phyloP scores from a whole-genome alignment of 805 yeast genomes.

The Kluyveromyces siamensis region DNA sequence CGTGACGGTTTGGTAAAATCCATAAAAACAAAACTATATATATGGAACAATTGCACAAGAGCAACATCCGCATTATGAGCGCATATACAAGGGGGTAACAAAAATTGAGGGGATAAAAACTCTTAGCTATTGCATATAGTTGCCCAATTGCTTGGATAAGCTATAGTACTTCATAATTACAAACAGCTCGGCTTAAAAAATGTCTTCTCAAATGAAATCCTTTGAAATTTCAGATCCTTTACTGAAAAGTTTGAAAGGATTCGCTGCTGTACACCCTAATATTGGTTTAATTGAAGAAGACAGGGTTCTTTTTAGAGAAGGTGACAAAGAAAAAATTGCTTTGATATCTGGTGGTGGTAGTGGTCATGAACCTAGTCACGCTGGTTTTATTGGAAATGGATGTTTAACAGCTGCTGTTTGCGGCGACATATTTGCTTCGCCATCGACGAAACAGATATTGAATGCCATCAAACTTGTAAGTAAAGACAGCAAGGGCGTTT shows the following conservation, averaged over 20 bases:
- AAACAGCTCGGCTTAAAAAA: background rate
- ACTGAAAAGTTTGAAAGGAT: slow-evolving; percentile 30
- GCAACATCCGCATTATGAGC: no score
- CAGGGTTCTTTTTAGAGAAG: slow-evolving; percentile 30
- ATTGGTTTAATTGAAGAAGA: slow-evolving; percentile 30
- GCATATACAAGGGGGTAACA: no score
- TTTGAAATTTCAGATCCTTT: slow-evolving; percentile 34
- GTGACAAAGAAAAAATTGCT: slow-evolving; percentile 45
- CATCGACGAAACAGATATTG: slow-evolving; percentile 83
- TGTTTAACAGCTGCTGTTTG: slow-evolving; percentile 79
- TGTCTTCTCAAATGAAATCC: slow-evolving; percentile 22
- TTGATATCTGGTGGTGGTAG: slow-evolving; percentile 89
- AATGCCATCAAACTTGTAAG: slow-evolving; percentile 42
- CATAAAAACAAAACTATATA: no score
- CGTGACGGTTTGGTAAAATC: background rate
- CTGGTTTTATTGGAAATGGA: slow-evolving; percentile 83
- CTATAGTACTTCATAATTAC: background rate
- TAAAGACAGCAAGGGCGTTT: slow-evolving; percentile 42
- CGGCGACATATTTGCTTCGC: slow-evolving; percentile 90
- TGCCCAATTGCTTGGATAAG: background rate
- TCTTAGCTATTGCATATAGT: no score
- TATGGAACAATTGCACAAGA: no score
- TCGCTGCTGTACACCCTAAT: slow-evolving; percentile 31
- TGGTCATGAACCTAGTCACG: slow-evolving; percentile 94
- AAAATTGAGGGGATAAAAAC: no score